Evolutionary conservation across 2,329 filamentous ascomycete genomes (phyloP).

Genomic region (Trichoderma aggressivum): DNA sequence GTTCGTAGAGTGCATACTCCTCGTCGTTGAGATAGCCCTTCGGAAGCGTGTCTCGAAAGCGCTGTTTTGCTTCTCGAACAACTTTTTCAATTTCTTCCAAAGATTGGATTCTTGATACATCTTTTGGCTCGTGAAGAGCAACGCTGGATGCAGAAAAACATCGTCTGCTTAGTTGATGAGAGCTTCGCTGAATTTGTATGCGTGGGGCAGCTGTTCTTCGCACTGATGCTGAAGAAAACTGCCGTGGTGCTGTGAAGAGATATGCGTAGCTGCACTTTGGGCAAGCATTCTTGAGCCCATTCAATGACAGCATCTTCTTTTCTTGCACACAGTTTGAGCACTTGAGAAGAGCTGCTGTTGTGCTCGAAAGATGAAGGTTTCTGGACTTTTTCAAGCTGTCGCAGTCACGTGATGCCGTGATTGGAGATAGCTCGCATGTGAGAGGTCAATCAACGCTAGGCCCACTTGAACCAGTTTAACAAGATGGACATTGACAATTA

Average conservation of each 20-base stretch:
- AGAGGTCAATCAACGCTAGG: slow-evolving; percentile 18
- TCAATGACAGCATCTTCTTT: slow-evolving; percentile 35
- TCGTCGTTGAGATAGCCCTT: slow-evolving; percentile 64
- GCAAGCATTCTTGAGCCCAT: slow-evolving; percentile 34
- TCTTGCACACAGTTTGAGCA: slow-evolving; percentile 22
- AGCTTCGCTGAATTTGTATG: slow-evolving; percentile 24
- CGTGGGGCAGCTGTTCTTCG: slow-evolving; percentile 22
- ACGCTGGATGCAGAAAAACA: slow-evolving; percentile 30
- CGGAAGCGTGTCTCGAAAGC: slow-evolving; percentile 75
- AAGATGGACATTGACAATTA: background rate
- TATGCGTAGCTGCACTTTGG: slow-evolving; percentile 27
- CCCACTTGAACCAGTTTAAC: background rate
- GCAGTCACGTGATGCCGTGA: slow-evolving; percentile 30
- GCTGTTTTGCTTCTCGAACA: slow-evolving; percentile 68
- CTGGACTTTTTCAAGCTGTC: slow-evolving; percentile 27
- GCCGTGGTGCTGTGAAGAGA: slow-evolving; percentile 19
- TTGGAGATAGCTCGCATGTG: slow-evolving; percentile 18
- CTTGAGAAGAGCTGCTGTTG: slow-evolving; percentile 13
- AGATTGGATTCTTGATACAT: background rate
- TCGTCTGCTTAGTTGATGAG: slow-evolving; percentile 24
- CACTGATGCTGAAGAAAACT: slow-evolving; percentile 22
- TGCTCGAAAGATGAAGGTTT: background rate
- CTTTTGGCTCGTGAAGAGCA: slow-evolving; percentile 23
- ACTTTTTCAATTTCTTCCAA: slow-evolving; percentile 53
- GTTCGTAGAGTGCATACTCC: slow-evolving; percentile 72